Evolutionary conservation across 805 yeast genomes (phyloP), one percentile per base, ranked within the genome.

Genomic region (Hanseniaspora hatyaiensis): DNA sequence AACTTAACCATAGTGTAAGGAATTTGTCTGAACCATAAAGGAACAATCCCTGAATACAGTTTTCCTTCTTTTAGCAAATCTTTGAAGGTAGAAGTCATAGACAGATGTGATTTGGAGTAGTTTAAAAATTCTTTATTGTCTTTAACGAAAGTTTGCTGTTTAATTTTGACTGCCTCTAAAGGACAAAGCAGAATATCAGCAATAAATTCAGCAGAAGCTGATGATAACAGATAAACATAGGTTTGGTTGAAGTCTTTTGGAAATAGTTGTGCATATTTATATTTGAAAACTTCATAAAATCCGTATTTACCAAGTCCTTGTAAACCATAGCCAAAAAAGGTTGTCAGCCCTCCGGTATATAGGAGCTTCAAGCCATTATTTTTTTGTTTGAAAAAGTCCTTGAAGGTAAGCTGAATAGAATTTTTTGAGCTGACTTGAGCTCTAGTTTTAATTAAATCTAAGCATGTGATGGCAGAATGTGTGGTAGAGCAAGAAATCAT

Each of bases 271-370:
- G 80, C 66, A 65, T 87, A 89, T 50, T 74, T 70, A 66, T 82
- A 77, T 68, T 89, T 89, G 75, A 89, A 89, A 57, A 70, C 73
- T 66, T 89, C 97, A 67, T 92, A 89, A 63, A 87, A 79, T 26
- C 98, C 98, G 66, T 89, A 89, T 66, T 89, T 89, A 58, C 96
- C 95, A 42, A 95, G 95, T 58, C 98, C 97, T 68, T 89, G 98
- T 59, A 88, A 69, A 6, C 96, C 82, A 67, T 92, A 89, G 20
- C 97, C 97, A 52, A 88, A 71, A 52, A 82, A 76, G 3, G 97
- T 92, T 41, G 97, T 96, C 33, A 95, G 92, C 54, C 86, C 61
- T 58, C 97, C 97, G 8, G 94, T 82, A 66, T 75, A 84, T 46
- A 89, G 68, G 33, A 85, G 87, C 41, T 75, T 75, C 37, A 72